Percentiles rank a stretch among this genome's conserved stretches.
Conservation (phyloP, 2,329 filamentous ascomycete genomes). For the Pyrenophora teres region DNA sequence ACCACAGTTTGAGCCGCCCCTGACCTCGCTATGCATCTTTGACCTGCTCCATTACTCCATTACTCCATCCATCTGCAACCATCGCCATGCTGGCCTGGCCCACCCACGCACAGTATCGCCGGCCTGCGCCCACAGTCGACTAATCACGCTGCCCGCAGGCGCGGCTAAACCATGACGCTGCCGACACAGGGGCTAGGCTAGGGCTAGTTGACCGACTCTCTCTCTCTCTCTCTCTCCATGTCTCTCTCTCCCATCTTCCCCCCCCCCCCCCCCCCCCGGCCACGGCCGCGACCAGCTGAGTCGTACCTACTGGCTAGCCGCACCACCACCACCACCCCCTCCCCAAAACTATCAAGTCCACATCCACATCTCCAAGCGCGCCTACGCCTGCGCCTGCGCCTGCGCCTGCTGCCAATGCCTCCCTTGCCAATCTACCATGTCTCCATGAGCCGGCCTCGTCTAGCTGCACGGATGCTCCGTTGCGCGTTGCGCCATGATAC, state of each 20-base stretch:
- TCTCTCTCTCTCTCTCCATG: conserved; percentile 15
- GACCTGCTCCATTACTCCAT: conserved; percentile 13
- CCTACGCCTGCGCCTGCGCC: no score
- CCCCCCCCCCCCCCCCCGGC: conserved; percentile 27
- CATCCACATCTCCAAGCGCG: no score
- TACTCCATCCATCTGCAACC: conserved; percentile 18
- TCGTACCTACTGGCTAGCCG: conserved; percentile 37
- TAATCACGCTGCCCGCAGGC: conserved; percentile 29
- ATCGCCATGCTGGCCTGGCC: not conserved
- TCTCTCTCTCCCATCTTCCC: conserved; percentile 19
- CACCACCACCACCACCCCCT: not conserved
- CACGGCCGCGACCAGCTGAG: conserved; percentile 40
- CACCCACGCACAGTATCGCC: conserved; percentile 23
- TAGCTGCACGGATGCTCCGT: conserved; percentile 46
- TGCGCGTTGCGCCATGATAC: conserved; percentile 52
- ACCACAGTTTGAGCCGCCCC: conserved; percentile 37
- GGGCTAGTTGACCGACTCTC: conserved; percentile 43
- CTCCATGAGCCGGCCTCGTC: conserved; percentile 35
- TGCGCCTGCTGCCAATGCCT: no score
- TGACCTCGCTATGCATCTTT: conserved; percentile 29
- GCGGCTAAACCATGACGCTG: conserved; percentile 43
- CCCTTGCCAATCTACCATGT: conserved; percentile 28
- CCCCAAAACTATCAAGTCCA: not conserved
- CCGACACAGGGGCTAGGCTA: conserved; percentile 21
- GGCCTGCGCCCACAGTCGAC: conserved; percentile 20